Evolutionary conservation across 768 basidiomycete genomes (phyloP), one percentile per base, ranked within the genome.

Genomic region (Xerocomus brunneocitrinus): DNA sequence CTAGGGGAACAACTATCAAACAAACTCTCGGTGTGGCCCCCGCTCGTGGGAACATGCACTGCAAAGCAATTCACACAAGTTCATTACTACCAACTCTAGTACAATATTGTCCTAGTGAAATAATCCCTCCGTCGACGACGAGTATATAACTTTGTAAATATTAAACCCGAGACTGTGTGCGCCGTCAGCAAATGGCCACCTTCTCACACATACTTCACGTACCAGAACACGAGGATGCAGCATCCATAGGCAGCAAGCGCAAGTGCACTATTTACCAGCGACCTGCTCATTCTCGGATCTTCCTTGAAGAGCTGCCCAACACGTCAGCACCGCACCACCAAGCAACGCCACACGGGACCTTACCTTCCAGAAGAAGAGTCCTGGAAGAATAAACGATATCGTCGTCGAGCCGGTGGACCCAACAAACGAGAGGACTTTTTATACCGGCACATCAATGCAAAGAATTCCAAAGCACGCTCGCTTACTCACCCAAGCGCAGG

Each of bases 371-470:
- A 90, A 97, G 66, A 97, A 89, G 47, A 94, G 72, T 2, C 92
- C 94, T 0, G 94, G 95, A 34, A 97, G 79, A 63, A 98, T 97
- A 73, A 98, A 98, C 1, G 91, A 94, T 54, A 98, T 92, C 19
- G 94, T 95, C 25, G 95, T 97, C 13, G 92, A 95, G 12, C 97
- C 97, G 1, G 94, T 98, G 24, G 93, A 87, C 2, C 97, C 97
- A 35, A 99, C 95, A 66, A 99, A 97, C 4, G 93, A 91, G 32
- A 98, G 77, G 13, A 98, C 95, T 91, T 63, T 3, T n/a, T 46
- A 36, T 19, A 53, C 56, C 46, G 30, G 28, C 44, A 16, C 44
- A 45, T 71, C 53, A 69, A 50, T 27, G 28, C 34, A 36, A 35
- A 30, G 14, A 22, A 39, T 10, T 12, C 24, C 14, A n/a, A 34